phyloP scores from a whole-genome alignment of 2,329 filamentous ascomycete species.

The Penicillium sp. region DNA sequence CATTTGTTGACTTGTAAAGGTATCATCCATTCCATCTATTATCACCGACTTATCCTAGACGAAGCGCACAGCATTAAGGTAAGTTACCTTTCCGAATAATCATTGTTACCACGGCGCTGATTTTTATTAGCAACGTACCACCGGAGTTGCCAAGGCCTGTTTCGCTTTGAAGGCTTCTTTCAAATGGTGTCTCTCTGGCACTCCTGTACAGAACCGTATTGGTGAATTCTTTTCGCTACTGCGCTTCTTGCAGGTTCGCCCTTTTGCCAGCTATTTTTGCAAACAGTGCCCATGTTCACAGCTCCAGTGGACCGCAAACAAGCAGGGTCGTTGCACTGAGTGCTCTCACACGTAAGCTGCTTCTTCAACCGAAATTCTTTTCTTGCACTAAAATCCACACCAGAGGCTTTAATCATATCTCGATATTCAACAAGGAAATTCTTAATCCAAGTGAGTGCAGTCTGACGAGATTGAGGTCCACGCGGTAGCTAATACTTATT shows the following conservation, averaged over 20 bases:
- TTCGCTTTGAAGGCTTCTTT: constrained; percentile 85
- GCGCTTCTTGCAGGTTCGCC: constrained; percentile 82
- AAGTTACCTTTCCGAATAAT: constrained; percentile 7
- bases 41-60: constrained; percentile 89
- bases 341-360: constrained; percentile 58
- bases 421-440: constrained; percentile 91
- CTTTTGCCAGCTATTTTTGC: constrained; percentile 93
- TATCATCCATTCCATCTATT: constrained; percentile 78
- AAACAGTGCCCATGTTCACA: constrained; percentile 77
- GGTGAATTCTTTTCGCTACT: constrained; percentile 95
- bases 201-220: constrained; percentile 93
- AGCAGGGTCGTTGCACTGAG: constrained; percentile 65
- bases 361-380: background rate
- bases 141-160: constrained; percentile 90
- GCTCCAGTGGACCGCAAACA: constrained; percentile 78
- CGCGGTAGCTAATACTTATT: constrained; percentile 2
- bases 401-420: constrained; percentile 65
- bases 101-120: constrained; percentile 8
- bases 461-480: background rate
- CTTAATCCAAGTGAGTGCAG: constrained; percentile 65
- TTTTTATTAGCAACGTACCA: constrained; percentile 58
- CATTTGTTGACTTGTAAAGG: constrained; percentile 44
- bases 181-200: constrained; percentile 95
- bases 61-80: constrained; percentile 93
- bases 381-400: constrained; percentile 13